A percentile compares a stretch with the other conserved stretches of the same genome.
phyloP scores from a whole-genome alignment of 495 filamentous ascomycete genomes.

The Tuber magnatum region DNA sequence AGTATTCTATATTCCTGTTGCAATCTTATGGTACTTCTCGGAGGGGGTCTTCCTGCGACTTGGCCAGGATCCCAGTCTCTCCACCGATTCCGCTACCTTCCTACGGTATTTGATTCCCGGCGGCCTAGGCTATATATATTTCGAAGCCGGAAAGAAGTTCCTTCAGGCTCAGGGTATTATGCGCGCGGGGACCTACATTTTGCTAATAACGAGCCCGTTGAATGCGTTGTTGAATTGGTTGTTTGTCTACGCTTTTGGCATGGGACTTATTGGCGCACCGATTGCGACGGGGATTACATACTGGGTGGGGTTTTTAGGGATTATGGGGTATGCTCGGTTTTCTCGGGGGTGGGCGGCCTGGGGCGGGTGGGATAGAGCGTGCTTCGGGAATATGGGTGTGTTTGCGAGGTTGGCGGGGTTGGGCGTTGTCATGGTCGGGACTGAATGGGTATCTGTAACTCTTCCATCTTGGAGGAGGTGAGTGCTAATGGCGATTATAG shows the following conservation, averaged over 20 bases:
- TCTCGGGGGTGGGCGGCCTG: slow-evolving; percentile 68
- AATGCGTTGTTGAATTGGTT: slow-evolving; percentile 72
- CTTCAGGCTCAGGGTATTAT: slow-evolving; percentile 89
- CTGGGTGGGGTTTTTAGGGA: slow-evolving; percentile 73
- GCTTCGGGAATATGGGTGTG: slow-evolving; percentile 57
- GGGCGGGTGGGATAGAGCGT: slow-evolving; percentile 68
- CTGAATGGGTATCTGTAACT: slow-evolving; percentile 57
- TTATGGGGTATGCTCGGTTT: slow-evolving; percentile 69
- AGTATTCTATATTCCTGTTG: slow-evolving; percentile 68
- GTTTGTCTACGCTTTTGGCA: slow-evolving; percentile 62
- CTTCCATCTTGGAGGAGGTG: background rate
- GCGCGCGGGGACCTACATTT: slow-evolving; percentile 77
- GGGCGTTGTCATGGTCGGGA: slow-evolving; percentile 82
- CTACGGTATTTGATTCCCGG: slow-evolving; percentile 73
- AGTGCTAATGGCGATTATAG: slow-evolving; percentile 12
- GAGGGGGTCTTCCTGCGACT: slow-evolving; percentile 68
- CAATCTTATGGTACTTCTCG: slow-evolving; percentile 67
- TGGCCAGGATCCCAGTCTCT: slow-evolving; percentile 74
- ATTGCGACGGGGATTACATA: slow-evolving; percentile 79
- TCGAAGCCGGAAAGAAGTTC: slow-evolving; percentile 87
- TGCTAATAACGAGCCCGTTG: slow-evolving; percentile 73
- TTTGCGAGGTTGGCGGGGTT: slow-evolving; percentile 72
- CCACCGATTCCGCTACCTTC: slow-evolving; percentile 66
- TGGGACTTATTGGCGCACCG: slow-evolving; percentile 73
- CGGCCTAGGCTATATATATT: slow-evolving; percentile 83